Evolutionary conservation across 441 rosid species (phyloP).

Genomic region (Biscutella laevigata): DNA sequence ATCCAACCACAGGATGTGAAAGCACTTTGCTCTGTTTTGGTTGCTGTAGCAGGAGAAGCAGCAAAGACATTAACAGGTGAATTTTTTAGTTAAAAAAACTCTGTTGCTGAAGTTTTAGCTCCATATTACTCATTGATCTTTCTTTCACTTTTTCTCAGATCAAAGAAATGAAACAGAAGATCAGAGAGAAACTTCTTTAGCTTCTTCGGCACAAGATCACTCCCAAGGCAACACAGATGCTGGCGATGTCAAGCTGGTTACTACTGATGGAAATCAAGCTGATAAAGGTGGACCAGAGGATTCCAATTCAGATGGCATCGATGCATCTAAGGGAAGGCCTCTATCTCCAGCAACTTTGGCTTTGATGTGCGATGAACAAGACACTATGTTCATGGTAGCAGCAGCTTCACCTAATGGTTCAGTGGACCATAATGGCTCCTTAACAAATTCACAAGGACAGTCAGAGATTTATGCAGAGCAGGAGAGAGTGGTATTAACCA

Average conservation of each 20-base stretch:
- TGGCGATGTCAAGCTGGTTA: slow-evolving; percentile 31
- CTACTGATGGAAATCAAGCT: slow-evolving; percentile 40
- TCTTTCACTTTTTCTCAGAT: slow-evolving; percentile 31
- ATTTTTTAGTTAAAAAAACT: not conserved
- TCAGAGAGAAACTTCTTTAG: slow-evolving; percentile 41
- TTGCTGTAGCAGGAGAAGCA: slow-evolving; percentile 64
- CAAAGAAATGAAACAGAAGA: slow-evolving; percentile 44
- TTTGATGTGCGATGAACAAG: slow-evolving; percentile 68
- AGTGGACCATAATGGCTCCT: slow-evolving; percentile 37
- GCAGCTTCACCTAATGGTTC: slow-evolving; percentile 55
- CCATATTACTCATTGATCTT: not conserved
- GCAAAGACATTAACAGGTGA: slow-evolving; percentile 75
- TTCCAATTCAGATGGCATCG: slow-evolving; percentile 43
- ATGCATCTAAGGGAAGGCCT: slow-evolving; percentile 58
- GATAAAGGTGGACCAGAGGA: slow-evolving; percentile 46
- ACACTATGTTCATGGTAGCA: slow-evolving; percentile 40
- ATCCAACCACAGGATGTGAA: slow-evolving; percentile 85
- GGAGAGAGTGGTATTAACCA: slow-evolving; percentile 68
- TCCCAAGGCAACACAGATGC: slow-evolving; percentile 39
- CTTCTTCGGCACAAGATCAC: slow-evolving; percentile 50
- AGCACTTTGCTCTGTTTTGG: slow-evolving; percentile 96
- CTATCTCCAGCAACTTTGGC: slow-evolving; percentile 97
- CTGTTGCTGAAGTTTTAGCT: slow-evolving; percentile 1
- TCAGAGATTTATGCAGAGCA: slow-evolving; percentile 69
- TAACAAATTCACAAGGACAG: slow-evolving; percentile 46